These are phyloP conservation scores for Lentinus polychrous DNA, from an alignment of 1,284 basidiomycete species.

Conservation along the genomic window DNA sequence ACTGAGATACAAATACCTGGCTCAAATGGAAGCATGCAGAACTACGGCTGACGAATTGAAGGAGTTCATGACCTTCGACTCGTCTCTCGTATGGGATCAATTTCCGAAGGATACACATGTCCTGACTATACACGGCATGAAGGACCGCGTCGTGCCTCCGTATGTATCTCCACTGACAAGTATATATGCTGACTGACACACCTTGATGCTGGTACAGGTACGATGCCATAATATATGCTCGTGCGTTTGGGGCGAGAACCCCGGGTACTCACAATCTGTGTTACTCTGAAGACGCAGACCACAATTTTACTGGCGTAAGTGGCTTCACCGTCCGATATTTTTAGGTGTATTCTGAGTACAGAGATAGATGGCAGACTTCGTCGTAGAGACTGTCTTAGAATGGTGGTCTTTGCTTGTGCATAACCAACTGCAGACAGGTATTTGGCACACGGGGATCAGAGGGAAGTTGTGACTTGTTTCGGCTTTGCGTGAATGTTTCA, in stretches of 20 bases:
- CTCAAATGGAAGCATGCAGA: constrained; percentile 16
- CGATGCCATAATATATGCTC: constrained; percentile 64
- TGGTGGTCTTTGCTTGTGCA: constrained; percentile 47
- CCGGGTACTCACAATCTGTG: constrained; percentile 65
- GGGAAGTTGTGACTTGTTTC: constrained; percentile 12
- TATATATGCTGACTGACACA: background rate
- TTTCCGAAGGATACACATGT: constrained; percentile 59
- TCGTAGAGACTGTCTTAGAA: constrained; percentile 52
- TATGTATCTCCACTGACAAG: constrained; percentile 31
- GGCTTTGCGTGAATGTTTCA: no score
- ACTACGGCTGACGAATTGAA: constrained; percentile 54
- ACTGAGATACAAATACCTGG: background rate
- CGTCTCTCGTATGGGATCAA: constrained; percentile 52
- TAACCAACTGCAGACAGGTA: constrained; percentile 42
- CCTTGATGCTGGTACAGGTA: constrained; percentile 35
- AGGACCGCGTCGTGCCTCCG: constrained; percentile 60
- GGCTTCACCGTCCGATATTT: background rate
- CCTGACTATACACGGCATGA: constrained; percentile 62
- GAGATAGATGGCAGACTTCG: constrained; percentile 44
- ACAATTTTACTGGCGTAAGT: constrained; percentile 60
- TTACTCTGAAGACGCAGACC: constrained; percentile 63
- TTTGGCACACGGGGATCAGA: constrained; percentile 46
- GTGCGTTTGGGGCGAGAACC: constrained; percentile 44
- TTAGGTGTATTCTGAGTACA: background rate
- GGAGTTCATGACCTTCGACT: constrained; percentile 54